Conservation (phyloP, 176 grass and related monocot genomes). For the Elymus sibiricus region DNA sequence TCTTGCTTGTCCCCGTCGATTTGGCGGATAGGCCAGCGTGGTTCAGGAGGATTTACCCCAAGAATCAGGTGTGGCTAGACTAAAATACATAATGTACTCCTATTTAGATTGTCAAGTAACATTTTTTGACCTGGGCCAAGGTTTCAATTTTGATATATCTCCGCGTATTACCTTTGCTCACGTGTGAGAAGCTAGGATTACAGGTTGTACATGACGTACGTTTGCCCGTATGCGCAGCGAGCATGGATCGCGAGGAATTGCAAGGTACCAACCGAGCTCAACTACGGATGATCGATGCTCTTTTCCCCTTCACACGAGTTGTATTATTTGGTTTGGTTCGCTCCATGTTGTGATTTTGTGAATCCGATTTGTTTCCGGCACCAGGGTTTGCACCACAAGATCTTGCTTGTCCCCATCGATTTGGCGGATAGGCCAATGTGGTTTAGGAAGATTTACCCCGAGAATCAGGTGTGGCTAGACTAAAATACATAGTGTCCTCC, state of each 20-base stretch:
- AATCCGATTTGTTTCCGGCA: background rate
- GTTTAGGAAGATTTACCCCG: constrained; percentile 51
- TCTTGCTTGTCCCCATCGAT: constrained; percentile 47
- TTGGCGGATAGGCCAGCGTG: constrained; percentile 22
- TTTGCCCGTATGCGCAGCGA: constrained; percentile 46
- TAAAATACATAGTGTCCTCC: background rate
- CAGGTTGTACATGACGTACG: constrained; percentile 44
- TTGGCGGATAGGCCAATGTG: constrained; percentile 21
- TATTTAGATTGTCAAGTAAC: background rate
- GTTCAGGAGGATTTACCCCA: constrained; percentile 51
- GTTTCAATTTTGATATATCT: background rate
- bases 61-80: constrained; percentile 39
- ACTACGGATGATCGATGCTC: background rate
- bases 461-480: constrained; percentile 39
- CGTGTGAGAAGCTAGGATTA: background rate
- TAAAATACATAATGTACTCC: background rate
- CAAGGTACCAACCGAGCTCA: constrained; percentile 33
- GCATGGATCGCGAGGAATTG: constrained; percentile 52
- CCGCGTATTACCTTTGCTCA: background rate
- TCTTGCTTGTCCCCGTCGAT: constrained; percentile 47
- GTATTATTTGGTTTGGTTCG: background rate
- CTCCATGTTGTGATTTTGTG: background rate
- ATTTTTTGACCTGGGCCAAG: too few relatives aligned
- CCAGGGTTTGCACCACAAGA: constrained; percentile 56
- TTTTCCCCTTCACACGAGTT: background rate